These are phyloP conservation scores for Nannochloropsis gaditana DNA, from an alignment of 108 stramenopile genomes.

Conservation along the genomic window DNA sequence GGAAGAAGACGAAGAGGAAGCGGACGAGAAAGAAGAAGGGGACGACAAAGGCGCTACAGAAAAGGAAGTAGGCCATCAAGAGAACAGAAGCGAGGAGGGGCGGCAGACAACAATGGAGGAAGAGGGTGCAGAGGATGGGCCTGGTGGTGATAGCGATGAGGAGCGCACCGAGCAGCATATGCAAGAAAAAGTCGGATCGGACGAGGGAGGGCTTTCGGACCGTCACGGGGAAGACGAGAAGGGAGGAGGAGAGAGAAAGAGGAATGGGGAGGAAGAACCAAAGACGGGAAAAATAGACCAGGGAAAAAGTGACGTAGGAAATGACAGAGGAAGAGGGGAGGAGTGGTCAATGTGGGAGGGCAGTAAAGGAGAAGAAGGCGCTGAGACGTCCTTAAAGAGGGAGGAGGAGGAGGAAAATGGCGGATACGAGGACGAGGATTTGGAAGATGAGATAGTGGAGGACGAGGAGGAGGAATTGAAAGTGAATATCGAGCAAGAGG, in stretches of 20 bases:
- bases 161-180: too few relatives aligned
- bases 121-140: not conserved
- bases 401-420: not conserved
- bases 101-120: not conserved
- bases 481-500: not conserved
- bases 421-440: not conserved
- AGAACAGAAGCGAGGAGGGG: not conserved
- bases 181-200: too few relatives aligned
- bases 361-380: not conserved
- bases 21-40: not conserved
- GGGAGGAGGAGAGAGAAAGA: not conserved
- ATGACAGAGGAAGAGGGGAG: not conserved
- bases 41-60: not conserved
- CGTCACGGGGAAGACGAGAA: too few relatives aligned
- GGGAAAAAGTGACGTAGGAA: not conserved
- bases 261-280: not conserved
- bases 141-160: too few relatives aligned
- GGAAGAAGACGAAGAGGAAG: not conserved
- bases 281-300: not conserved
- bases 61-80: not conserved
- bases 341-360: not conserved
- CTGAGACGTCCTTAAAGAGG: not conserved
- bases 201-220: too few relatives aligned
- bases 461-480: not conserved
- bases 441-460: not conserved